Conservation (phyloP, 257 asterid species). For the Galeopsis tetrahit region DNA sequence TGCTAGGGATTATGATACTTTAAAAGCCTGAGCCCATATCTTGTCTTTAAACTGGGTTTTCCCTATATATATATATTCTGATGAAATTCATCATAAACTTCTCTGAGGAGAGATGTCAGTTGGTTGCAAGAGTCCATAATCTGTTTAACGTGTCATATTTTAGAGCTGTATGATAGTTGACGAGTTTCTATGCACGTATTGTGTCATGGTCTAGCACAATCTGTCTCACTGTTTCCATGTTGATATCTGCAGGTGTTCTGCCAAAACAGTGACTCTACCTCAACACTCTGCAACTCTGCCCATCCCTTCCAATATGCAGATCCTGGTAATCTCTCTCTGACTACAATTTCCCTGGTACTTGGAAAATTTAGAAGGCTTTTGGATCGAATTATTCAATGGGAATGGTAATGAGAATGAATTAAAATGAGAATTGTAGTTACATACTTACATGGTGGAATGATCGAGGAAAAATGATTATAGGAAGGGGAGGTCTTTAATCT, state of each 20-base stretch:
- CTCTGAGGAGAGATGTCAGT: neutral
- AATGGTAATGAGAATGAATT: no score
- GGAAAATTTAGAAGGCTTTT: neutral
- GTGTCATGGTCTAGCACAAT: slow-evolving; percentile 14
- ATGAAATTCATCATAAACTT: neutral
- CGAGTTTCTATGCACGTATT: slow-evolving; percentile 13
- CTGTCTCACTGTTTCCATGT: slow-evolving; percentile 29
- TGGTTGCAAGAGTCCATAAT: slow-evolving; percentile 3
- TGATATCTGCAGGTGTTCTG: slow-evolving; percentile 60
- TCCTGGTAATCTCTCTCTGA: slow-evolving; percentile 35
- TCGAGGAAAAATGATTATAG: no score
- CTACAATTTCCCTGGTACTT: neutral
- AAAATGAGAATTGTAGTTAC: no score
- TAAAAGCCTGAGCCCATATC: neutral
- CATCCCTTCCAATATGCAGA: slow-evolving; percentile 47
- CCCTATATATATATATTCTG: neutral
- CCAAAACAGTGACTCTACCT: slow-evolving; percentile 48
- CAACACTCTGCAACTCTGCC: slow-evolving; percentile 35
- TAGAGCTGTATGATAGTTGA: neutral
- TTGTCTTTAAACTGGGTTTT: neutral
- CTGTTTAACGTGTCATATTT: neutral
- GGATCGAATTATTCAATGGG: no score
- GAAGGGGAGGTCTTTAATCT: no score
- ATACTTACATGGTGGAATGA: no score
- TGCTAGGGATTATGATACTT: neutral